These are phyloP conservation scores for Camelina neglecta DNA, from an alignment of 345 rosid genomes.

Conservation along the genomic window DNA sequence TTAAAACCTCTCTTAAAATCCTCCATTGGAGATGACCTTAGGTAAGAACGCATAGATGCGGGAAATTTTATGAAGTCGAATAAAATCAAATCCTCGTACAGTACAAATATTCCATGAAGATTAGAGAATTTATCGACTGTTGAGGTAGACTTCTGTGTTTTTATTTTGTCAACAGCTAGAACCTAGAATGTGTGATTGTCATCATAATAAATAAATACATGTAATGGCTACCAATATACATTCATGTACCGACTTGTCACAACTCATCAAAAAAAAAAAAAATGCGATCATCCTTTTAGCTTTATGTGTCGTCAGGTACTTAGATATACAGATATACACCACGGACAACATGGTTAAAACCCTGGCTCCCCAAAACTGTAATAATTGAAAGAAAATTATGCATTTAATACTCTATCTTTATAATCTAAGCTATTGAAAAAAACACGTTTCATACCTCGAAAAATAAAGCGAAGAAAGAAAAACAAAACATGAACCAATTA, in stretches of 20 bases:
- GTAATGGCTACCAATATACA: slow-evolving; percentile 1
- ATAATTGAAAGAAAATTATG: not conserved
- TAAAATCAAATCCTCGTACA: slow-evolving; percentile 38
- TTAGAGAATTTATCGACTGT: slow-evolving; percentile 13
- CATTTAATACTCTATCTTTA: not conserved
- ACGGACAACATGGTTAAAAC: not conserved
- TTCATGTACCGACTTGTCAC: slow-evolving; percentile 6
- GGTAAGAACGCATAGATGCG: slow-evolving; percentile 23
- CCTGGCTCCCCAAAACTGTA: not conserved
- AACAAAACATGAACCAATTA: slow-evolving; percentile 29
- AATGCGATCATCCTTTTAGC: not conserved
- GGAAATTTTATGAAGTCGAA: slow-evolving; percentile 10
- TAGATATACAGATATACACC: not conserved
- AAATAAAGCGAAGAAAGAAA: not conserved
- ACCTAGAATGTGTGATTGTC: not conserved
- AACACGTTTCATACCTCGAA: not conserved
- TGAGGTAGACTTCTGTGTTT: not conserved
- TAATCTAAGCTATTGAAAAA: not conserved
- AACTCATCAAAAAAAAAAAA: not conserved
- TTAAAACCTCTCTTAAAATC: no score
- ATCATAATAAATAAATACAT: slow-evolving; percentile 10
- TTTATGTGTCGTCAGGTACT: not conserved
- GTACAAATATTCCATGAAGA: slow-evolving; percentile 23
- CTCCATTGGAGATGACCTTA: no score
- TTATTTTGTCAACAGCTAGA: not conserved